Conservation (phyloP, 139 green algal species). For the Picochlorum sp. region DNA sequence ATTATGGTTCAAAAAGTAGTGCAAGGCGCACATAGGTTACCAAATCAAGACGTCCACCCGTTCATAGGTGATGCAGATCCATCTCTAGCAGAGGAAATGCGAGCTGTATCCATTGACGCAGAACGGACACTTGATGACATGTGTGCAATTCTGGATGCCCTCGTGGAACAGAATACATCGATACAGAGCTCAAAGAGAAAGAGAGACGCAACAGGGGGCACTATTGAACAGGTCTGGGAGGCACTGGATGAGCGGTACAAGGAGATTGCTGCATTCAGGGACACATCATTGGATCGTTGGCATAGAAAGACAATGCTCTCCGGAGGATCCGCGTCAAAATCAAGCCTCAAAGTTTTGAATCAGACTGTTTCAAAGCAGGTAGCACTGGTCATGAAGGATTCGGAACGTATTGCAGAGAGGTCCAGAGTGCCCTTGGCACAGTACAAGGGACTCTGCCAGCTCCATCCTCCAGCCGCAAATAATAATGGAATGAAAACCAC, state of each 20-base stretch:
- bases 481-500: no score
- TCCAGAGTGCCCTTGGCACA: conserved; percentile 28
- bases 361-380: conserved; percentile 66
- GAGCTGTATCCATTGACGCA: conserved; percentile 10
- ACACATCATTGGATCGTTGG: conserved; percentile 70
- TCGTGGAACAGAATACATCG: conserved; percentile 35
- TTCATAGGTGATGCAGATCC: not conserved
- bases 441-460: conserved; percentile 7
- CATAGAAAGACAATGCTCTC: conserved; percentile 65
- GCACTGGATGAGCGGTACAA: conserved; percentile 15
- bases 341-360: conserved; percentile 55
- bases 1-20: conserved; percentile 63
- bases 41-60: conserved; percentile 9
- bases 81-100: conserved; percentile 12
- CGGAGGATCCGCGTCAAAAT: conserved; percentile 30
- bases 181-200: conserved; percentile 8
- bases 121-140: conserved; percentile 27
- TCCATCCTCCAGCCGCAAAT: not conserved
- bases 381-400: conserved; percentile 26
- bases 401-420: conserved; percentile 36
- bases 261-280: conserved; percentile 43
- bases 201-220: conserved; percentile 1
- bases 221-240: conserved; percentile 28
- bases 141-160: conserved; percentile 36
- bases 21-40: conserved; percentile 38